A percentile compares a stretch with the other conserved stretches of the same genome.
phyloP scores from a whole-genome alignment of 768 basidiomycete genomes.

The Leccinum imitatum region DNA sequence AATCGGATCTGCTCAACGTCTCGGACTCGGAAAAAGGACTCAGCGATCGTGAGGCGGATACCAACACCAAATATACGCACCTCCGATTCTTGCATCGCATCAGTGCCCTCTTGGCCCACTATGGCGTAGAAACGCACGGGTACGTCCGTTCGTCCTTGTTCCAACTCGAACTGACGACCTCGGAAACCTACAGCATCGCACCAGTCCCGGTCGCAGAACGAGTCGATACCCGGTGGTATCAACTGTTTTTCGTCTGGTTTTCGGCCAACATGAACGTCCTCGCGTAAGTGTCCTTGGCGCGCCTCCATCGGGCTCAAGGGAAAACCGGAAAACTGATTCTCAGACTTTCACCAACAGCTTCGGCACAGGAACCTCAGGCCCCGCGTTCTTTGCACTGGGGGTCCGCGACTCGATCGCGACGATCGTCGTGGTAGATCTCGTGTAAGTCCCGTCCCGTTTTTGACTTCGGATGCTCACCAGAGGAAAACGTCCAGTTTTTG shows the following conservation, averaged over 20 bases:
- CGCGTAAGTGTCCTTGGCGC: conserved; percentile 30
- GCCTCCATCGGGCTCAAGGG: too few species aligned
- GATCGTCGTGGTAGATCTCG: conserved; percentile 44
- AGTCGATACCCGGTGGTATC: conserved; percentile 42
- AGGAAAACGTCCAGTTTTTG: conserved; percentile 28
- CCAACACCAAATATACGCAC: not conserved
- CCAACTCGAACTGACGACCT: not conserved
- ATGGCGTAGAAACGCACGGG: conserved; percentile 45
- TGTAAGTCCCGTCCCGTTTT: conserved; percentile 32
- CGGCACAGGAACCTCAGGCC: conserved; percentile 50
- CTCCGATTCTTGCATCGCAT: conserved; percentile 20
- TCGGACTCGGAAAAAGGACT: conserved; percentile 6
- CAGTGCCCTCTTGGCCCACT: conserved; percentile 31
- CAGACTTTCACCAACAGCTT: conserved; percentile 31
- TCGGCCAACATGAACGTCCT: conserved; percentile 47
- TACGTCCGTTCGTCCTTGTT: conserved; percentile 12
- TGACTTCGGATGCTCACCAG: conserved; percentile 1
- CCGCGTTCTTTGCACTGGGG: conserved; percentile 48
- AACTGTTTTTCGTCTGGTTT: conserved; percentile 54
- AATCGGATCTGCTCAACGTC: not conserved
- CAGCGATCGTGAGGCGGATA: not conserved
- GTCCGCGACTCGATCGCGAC: conserved; percentile 41
- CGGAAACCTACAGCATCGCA: conserved; percentile 31
- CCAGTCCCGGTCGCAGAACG: conserved; percentile 39
- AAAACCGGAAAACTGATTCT: not conserved